phyloP scores from a whole-genome alignment of 305 asterid species.

The Euphrasia arctica region DNA sequence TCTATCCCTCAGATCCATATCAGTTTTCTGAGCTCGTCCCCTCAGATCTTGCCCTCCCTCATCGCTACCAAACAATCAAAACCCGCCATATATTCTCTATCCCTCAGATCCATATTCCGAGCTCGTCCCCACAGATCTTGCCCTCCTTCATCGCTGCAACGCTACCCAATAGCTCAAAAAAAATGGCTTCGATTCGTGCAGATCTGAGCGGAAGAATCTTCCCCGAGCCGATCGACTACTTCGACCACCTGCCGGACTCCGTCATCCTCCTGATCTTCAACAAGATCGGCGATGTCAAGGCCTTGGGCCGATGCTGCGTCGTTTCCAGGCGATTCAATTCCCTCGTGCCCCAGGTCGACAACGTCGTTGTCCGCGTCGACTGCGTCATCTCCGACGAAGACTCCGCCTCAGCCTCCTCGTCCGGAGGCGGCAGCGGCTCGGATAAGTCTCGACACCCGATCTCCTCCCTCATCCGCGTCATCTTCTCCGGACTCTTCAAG shows the following conservation, averaged over 20 bases:
- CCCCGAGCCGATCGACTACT: slow-evolving; percentile 68
- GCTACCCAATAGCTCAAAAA: too few species aligned
- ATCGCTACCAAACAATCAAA: too few species aligned
- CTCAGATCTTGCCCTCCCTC: not conserved
- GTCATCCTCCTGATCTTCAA: slow-evolving; percentile 71
- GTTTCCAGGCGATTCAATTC: slow-evolving; percentile 71
- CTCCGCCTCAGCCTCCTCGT: slow-evolving; percentile 30
- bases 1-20: not conserved
- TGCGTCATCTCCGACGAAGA: slow-evolving; percentile 94
- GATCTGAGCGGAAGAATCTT: slow-evolving; percentile 54
- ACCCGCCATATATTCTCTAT: not conserved
- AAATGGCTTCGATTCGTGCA: slow-evolving; percentile 46
- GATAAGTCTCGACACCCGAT: slow-evolving; percentile 59
- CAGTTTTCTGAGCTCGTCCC: not conserved
- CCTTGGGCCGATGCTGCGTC: slow-evolving; percentile 76
- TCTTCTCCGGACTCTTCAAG: slow-evolving; percentile 55
- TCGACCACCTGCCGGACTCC: slow-evolving; percentile 78
- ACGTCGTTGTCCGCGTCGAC: slow-evolving; percentile 80
- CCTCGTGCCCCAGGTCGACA: slow-evolving; percentile 79
- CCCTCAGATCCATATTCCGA: not conserved
- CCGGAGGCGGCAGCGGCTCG: slow-evolving; percentile 55
- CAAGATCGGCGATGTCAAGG: slow-evolving; percentile 82
- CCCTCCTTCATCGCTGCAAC: too few species aligned
- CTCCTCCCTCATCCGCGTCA: slow-evolving; percentile 55
- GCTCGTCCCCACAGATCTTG: not conserved